A percentile compares a stretch with the other conserved stretches of the same genome.
These are phyloP conservation scores for Selaginella tamariscina DNA, from an alignment of 75 land plant genomes.

Conservation along the genomic window DNA sequence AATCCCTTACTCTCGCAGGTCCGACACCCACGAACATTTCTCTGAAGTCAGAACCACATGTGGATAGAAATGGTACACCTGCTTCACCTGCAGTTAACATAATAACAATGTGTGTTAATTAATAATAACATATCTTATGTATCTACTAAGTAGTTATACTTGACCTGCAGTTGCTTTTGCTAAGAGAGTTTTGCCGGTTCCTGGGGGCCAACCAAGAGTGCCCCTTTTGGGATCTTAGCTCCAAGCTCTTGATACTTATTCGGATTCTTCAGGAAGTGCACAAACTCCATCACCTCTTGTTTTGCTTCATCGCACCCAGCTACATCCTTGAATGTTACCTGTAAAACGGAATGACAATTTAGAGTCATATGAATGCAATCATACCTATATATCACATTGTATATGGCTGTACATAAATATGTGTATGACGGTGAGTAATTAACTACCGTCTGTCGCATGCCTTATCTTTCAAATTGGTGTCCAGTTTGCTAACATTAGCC, in stretches of 20 bases:
- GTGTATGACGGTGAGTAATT: too few species aligned
- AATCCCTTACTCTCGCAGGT: constrained; percentile 43
- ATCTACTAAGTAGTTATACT: too few species aligned
- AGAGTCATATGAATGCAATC: too few species aligned
- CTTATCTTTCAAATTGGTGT: constrained; percentile 41
- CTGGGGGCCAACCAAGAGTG: constrained; percentile 55
- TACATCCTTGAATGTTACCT: constrained; percentile 86
- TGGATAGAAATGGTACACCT: constrained; percentile 49
- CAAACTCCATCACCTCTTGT: constrained; percentile 47
- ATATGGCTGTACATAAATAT: too few species aligned
- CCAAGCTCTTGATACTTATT: constrained; percentile 47
- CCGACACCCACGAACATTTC: constrained; percentile 72
- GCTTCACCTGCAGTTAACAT: constrained; percentile 72
- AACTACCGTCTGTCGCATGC: constrained; percentile 20
- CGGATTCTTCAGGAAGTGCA: constrained; percentile 45
- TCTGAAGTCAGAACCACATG: constrained; percentile 52
- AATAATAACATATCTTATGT: too few species aligned
- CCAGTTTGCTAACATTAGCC: constrained; percentile 45
- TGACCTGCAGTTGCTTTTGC: constrained; percentile 62
- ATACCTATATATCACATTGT: too few species aligned
- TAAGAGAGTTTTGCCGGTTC: constrained; percentile 54
- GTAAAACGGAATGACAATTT: constrained; percentile 7
- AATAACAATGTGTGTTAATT: too few species aligned
- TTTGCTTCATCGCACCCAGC: constrained; percentile 78
- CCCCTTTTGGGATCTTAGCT: constrained; percentile 37